These are phyloP conservation scores for Apiospora hydei DNA, from an alignment of 2,329 filamentous ascomycete species.

Conservation along the genomic window DNA sequence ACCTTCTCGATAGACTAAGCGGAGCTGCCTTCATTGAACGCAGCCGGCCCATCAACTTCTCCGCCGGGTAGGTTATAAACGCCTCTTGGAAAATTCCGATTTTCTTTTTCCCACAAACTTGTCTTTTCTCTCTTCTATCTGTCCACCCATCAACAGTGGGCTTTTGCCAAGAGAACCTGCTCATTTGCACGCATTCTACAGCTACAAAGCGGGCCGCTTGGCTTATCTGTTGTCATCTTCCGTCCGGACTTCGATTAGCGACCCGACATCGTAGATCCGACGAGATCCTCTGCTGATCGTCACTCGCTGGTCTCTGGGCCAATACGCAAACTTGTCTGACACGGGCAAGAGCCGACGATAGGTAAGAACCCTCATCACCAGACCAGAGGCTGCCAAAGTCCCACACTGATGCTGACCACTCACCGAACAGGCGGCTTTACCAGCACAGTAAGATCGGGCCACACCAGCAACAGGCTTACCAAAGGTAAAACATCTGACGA, in stretches of 20 bases:
- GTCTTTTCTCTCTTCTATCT: background rate
- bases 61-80: background rate
- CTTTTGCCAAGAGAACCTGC: background rate
- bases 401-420: slow-evolving; percentile 1
- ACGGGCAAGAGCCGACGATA: background rate
- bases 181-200: background rate
- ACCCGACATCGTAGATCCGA: background rate
- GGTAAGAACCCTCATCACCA: background rate
- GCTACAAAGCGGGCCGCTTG: background rate
- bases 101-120: background rate
- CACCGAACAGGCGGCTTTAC: background rate
- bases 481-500: background rate
- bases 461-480: background rate
- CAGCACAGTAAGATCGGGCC: slow-evolving; percentile 1
- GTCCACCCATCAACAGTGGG: background rate
- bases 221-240: background rate
- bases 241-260: background rate
- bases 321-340: background rate
- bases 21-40: background rate
- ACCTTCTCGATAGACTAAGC: background rate
- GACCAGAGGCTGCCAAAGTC: background rate
- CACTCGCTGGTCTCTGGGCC: background rate
- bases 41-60: background rate
- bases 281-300: background rate
- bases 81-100: background rate